These are phyloP conservation scores for Aspergillus sp. DNA, from an alignment of 2,329 filamentous ascomycete genomes.

Conservation along the genomic window DNA sequence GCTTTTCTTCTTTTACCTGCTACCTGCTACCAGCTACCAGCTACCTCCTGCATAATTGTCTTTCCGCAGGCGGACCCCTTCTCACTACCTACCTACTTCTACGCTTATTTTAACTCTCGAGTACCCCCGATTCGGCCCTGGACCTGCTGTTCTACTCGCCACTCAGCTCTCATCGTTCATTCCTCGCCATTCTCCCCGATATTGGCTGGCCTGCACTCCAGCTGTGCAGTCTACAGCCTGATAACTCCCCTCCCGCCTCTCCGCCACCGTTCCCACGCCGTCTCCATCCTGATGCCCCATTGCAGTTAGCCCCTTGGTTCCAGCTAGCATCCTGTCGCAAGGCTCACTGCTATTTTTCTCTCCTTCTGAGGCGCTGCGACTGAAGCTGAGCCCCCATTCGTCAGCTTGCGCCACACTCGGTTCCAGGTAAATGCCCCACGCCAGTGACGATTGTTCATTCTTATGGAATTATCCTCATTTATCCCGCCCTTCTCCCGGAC, in stretches of 20 bases:
- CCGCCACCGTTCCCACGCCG: conserved; percentile 1
- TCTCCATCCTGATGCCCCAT: conserved; percentile 4
- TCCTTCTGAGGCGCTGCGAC: conserved; percentile 15
- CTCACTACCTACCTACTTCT: background rate
- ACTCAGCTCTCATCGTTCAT: background rate
- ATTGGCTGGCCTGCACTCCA: background rate
- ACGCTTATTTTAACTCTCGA: background rate
- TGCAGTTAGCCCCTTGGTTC: background rate
- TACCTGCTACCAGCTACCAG: background rate
- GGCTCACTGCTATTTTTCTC: conserved; percentile 18
- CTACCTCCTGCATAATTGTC: background rate
- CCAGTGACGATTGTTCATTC: no score
- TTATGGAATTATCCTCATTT: no score
- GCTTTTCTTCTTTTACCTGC: conserved; percentile 1
- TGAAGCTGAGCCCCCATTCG: conserved; percentile 23
- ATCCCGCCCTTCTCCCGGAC: conserved; percentile 1
- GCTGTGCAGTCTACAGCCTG: background rate
- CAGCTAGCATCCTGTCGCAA: conserved; percentile 6
- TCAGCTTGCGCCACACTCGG: conserved; percentile 40
- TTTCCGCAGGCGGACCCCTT: background rate
- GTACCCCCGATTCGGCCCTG: background rate
- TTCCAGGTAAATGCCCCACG: conserved; percentile 31
- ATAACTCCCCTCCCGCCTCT: conserved; percentile 2
- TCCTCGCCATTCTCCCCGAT: conserved; percentile 1
- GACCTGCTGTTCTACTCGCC: no score